Conservation (phyloP, 257 asterid genomes). For the Solanum sparsipilum region DNA sequence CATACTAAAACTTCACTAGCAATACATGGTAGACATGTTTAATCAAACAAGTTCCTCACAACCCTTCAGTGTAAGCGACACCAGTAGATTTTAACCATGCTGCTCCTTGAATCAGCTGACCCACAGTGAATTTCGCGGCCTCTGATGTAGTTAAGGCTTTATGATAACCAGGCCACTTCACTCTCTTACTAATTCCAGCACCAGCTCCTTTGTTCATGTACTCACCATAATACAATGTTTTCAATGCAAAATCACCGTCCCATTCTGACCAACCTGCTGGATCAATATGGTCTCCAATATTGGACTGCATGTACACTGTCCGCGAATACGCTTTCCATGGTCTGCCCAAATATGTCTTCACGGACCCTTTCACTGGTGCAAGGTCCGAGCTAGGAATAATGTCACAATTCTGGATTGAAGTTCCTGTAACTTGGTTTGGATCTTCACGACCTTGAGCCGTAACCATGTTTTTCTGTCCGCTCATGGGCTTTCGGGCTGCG, state of each 20-base stretch:
- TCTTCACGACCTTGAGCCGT: constrained; percentile 51
- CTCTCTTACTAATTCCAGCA: constrained; percentile 5
- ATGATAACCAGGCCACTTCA: constrained; percentile 9
- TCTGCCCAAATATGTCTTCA: constrained; percentile 8
- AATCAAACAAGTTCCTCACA: not conserved
- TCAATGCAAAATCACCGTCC: constrained; percentile 7
- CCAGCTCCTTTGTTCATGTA: constrained; percentile 15
- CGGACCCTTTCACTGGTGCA: not conserved
- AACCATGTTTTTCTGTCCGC: constrained; percentile 25
- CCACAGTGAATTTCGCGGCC: constrained; percentile 8
- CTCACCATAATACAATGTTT: constrained; percentile 14
- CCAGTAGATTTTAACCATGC: constrained; percentile 12
- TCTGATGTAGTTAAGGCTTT: not conserved
- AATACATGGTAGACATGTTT: not conserved
- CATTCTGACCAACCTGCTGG: constrained; percentile 15
- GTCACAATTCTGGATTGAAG: constrained; percentile 25
- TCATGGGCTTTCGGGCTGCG: constrained; percentile 26
- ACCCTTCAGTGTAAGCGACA: constrained; percentile 3
- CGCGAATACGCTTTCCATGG: constrained; percentile 21
- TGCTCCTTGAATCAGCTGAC: constrained; percentile 5
- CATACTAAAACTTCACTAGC: not conserved
- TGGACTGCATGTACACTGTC: constrained; percentile 11
- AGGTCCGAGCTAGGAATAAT: constrained; percentile 8
- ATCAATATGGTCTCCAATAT: constrained; percentile 4
- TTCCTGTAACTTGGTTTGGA: constrained; percentile 25